Evolutionary conservation across 805 yeast genomes (phyloP), one percentile per base, ranked within the genome.

Genomic region (Saccharomycopsis sp.): DNA sequence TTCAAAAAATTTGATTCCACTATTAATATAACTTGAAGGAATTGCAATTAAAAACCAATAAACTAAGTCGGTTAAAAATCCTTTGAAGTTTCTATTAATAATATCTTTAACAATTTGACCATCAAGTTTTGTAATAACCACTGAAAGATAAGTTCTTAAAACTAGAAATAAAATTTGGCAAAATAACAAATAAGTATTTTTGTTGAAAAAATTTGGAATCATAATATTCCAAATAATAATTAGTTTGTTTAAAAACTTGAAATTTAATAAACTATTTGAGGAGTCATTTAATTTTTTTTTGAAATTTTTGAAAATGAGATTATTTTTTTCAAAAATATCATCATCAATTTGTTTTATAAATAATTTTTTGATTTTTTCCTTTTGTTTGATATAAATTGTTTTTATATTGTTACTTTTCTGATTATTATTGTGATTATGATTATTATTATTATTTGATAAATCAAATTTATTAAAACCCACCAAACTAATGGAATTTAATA

Each of bases 21-120:
- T 81, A 59, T 88, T 88, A 25, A 95, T 82, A 58, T 85, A 88
- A 2, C 92, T 78, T 0, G 96, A 94, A 2, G 97, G 97, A 47
- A 88, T 75, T 1, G 96, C 96, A 54, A 88, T 77, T 45, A 83
- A 60, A 44, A 88, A 74, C 96, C 96, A 88, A 58, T 82, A 81
- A 8, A 75, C 70, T 57, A 88, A 65, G 56, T 88, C 95, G 44
- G 83, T 66, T 31, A 76, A 57, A 51, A 88, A 88, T 39, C 79
- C 78, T 49, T 65, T 70, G 15, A 87, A 85, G 48, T 79, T 76
- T 14, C 87, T 86, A 14, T 86, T 79, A 50, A 88, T 85, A 54
- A 88, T 72, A 58, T 87, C 89, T 56, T 83, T 79, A 34, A 87
- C 95, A 37, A 88, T 81, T 57, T 83, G 89, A 52, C 96, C 96